phyloP scores from a whole-genome alignment of 345 rosid genomes.

The Camelina hispida region DNA sequence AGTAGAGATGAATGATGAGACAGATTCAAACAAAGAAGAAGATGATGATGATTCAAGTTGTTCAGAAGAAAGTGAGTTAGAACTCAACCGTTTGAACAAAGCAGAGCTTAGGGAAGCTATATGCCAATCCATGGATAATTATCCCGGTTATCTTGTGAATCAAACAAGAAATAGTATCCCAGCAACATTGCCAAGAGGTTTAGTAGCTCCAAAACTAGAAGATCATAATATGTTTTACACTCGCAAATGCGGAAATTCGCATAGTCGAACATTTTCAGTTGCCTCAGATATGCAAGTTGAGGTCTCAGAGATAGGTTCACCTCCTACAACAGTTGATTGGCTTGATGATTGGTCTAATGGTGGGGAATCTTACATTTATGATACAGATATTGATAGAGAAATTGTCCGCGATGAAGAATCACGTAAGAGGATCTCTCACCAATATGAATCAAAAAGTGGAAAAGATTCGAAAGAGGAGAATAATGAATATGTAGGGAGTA shows the following conservation, averaged over 20 bases:
- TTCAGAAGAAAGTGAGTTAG: slow-evolving; percentile 47
- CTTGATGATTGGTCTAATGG: slow-evolving; percentile 59
- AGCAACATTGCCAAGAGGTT: slow-evolving; percentile 51
- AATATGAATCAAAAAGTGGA: slow-evolving; percentile 33
- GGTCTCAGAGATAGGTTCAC: slow-evolving; percentile 88
- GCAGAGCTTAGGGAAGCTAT: slow-evolving; percentile 39
- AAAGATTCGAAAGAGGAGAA: slow-evolving; percentile 27
- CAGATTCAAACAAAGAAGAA: slow-evolving; percentile 46
- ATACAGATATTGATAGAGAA: slow-evolving; percentile 67
- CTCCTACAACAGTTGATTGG: slow-evolving; percentile 63
- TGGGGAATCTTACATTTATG: slow-evolving; percentile 61
- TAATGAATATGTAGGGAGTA: neutral
- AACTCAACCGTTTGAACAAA: slow-evolving; percentile 30
- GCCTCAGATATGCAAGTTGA: slow-evolving; percentile 98
- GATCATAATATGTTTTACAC: slow-evolving; percentile 46
- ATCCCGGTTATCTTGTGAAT: slow-evolving; percentile 25
- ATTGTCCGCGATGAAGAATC: slow-evolving; percentile 35
- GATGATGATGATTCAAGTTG: slow-evolving; percentile 46
- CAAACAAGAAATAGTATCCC: slow-evolving; percentile 44
- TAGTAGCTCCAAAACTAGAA: slow-evolving; percentile 48
- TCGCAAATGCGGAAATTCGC: slow-evolving; percentile 34
- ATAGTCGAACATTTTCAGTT: slow-evolving; percentile 60
- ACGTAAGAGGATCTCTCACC: neutral
- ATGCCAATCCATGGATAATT: slow-evolving; percentile 40
- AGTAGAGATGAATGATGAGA: slow-evolving; percentile 38